phyloP scores from a whole-genome alignment of 2,329 filamentous ascomycete species.

The Diaporthe sp. region DNA sequence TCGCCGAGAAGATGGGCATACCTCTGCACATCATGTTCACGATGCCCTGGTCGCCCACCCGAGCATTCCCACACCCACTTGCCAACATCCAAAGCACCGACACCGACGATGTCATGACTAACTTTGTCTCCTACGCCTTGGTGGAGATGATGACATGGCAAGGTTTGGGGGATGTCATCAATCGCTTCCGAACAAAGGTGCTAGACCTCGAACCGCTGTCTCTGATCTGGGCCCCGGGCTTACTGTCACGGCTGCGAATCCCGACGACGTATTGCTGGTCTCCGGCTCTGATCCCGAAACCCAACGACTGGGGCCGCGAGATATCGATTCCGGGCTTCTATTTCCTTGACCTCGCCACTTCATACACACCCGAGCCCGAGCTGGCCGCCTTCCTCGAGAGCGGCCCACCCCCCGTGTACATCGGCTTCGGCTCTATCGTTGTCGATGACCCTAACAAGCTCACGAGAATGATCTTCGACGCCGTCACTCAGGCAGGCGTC shows the following conservation, averaged over 20 bases:
- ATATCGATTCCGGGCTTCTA: constrained; percentile 82
- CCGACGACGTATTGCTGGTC: constrained; percentile 96
- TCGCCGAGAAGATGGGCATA: constrained; percentile 79
- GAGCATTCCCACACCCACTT: constrained; percentile 86
- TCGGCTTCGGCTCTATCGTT: constrained; percentile 86
- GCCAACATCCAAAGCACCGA: constrained; percentile 84
- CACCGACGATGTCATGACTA: constrained; percentile 80
- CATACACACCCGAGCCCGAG: constrained; percentile 73
- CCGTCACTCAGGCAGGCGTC: constrained; percentile 73
- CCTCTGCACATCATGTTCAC: constrained; percentile 92
- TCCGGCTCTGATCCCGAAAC: constrained; percentile 68
- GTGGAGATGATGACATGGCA: constrained; percentile 96
- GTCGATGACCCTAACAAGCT: constrained; percentile 79
- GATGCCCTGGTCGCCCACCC: constrained; percentile 91
- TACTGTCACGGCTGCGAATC: constrained; percentile 79
- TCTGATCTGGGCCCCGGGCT: constrained; percentile 83
- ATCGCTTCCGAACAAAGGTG: constrained; percentile 80
- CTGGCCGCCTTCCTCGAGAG: constrained; percentile 73
- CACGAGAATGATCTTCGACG: constrained; percentile 78
- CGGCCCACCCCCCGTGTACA: constrained; percentile 81
- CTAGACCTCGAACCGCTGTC: constrained; percentile 83
- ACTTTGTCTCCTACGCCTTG: constrained; percentile 84
- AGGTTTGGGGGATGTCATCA: constrained; percentile 90
- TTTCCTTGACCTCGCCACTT: constrained; percentile 75
- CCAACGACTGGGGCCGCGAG: constrained; percentile 78